Evolutionary conservation across 306 rosid species (phyloP).

Genomic region (Glycine tomentella): DNA sequence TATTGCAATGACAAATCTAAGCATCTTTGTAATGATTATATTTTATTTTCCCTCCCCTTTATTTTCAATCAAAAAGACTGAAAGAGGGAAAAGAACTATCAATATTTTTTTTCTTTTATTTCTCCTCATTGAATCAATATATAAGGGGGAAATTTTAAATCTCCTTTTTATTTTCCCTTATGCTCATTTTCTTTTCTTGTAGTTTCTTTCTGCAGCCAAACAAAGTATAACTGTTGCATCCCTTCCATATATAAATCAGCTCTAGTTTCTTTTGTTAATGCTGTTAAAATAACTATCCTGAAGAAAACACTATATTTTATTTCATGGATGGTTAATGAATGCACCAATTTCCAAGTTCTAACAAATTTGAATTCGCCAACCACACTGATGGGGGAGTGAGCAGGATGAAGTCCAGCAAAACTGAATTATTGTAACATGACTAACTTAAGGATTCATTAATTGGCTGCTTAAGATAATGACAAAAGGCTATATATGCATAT

Average conservation of each 20-base stretch:
- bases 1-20: neutral
- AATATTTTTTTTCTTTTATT: neutral
- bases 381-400: neutral
- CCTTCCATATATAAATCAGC: neutral
- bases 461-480: neutral
- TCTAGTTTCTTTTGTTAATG: neutral
- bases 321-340: neutral
- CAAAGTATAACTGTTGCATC: neutral
- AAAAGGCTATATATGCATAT: slow-evolving; percentile 5
- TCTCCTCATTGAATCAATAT: neutral
- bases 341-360: neutral
- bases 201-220: neutral
- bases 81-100: neutral
- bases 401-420: neutral
- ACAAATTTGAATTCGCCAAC: neutral
- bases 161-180: neutral
- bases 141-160: neutral
- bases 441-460: slow-evolving; percentile 7
- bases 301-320: neutral
- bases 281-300: neutral
- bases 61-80: neutral
- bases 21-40: neutral
- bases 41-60: neutral
- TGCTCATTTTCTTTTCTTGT: neutral
- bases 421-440: neutral